Evolutionary conservation across 176 grass and related monocot genomes (phyloP).

Genomic region (Poa annua): DNA sequence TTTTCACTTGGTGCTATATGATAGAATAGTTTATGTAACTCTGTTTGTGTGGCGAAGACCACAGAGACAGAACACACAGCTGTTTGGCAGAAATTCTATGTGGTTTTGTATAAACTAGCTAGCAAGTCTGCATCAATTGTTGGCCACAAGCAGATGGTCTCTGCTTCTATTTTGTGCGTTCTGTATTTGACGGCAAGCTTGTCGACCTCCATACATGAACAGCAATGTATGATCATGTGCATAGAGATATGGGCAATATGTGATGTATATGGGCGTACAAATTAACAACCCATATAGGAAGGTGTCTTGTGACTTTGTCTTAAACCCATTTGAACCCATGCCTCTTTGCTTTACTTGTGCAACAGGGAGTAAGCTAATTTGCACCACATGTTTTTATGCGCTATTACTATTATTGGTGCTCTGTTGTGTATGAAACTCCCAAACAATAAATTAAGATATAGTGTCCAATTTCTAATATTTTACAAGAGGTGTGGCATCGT

Average conservation of each 20-base stretch:
- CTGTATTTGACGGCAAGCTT: background rate
- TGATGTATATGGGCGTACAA: background rate
- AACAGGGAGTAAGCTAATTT: background rate
- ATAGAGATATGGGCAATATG: slow-evolving; percentile 4
- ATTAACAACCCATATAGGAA: background rate
- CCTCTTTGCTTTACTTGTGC: background rate
- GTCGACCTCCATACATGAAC: background rate
- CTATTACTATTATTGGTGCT: background rate
- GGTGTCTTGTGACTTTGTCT: background rate
- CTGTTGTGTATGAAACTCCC: background rate
- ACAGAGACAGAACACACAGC: background rate
- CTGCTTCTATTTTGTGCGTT: background rate
- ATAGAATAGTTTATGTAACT: no score
- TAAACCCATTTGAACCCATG: background rate
- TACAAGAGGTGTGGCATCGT: no score
- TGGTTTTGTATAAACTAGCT: background rate
- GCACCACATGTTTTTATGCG: background rate
- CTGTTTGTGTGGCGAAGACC: background rate
- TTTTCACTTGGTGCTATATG: no score
- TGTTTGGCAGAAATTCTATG: slow-evolving; percentile 21
- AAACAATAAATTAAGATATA: background rate
- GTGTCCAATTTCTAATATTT: background rate
- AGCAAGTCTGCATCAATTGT: background rate
- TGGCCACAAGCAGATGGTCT: background rate
- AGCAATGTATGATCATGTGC: background rate